phyloP scores from a whole-genome alignment of 108 stramenopile species.

The Pseudonitzschia pungens region DNA sequence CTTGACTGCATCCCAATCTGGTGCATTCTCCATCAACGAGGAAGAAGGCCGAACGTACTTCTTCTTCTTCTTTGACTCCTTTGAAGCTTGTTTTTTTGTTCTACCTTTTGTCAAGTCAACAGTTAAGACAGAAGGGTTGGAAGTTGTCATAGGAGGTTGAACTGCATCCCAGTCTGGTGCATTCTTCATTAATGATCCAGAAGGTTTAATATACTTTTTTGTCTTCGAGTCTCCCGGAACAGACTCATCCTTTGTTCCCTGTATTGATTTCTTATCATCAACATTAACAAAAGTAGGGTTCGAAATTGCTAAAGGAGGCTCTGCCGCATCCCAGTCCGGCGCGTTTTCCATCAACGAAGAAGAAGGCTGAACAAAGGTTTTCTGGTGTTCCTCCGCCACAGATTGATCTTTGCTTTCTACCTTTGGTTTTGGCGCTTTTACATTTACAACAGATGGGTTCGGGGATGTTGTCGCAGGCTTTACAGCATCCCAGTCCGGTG shows the following conservation, averaged over 20 bases:
- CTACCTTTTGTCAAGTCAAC: not conserved
- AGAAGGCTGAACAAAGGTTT: not conserved
- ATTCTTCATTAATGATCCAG: slow-evolving; percentile 9
- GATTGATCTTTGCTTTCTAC: not conserved
- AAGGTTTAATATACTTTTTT: slow-evolving; percentile 7
- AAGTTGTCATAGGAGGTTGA: not conserved
- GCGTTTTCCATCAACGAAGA: slow-evolving; percentile 7
- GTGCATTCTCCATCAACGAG: slow-evolving; percentile 14
- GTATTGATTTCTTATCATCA: not conserved
- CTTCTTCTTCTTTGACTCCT: not conserved
- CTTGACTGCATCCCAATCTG: slow-evolving; percentile 10
- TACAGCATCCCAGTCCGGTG: not conserved
- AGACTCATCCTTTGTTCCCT: not conserved
- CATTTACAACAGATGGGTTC: slow-evolving; percentile 1
- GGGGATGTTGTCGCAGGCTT: not conserved
- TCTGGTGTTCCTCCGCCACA: not conserved
- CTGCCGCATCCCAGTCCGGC: not conserved
- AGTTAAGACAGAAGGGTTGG: not conserved
- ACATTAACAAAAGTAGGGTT: slow-evolving; percentile 13
- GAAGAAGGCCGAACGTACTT: slow-evolving; percentile 7
- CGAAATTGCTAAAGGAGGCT: not conserved
- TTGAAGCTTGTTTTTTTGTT: not conserved
- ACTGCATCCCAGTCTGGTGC: slow-evolving; percentile 12
- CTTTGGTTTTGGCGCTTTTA: not conserved
- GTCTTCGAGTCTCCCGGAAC: not conserved